Evolutionary conservation across 129 eudicot genomes (phyloP).

Genomic region (Tagetes erecta): DNA sequence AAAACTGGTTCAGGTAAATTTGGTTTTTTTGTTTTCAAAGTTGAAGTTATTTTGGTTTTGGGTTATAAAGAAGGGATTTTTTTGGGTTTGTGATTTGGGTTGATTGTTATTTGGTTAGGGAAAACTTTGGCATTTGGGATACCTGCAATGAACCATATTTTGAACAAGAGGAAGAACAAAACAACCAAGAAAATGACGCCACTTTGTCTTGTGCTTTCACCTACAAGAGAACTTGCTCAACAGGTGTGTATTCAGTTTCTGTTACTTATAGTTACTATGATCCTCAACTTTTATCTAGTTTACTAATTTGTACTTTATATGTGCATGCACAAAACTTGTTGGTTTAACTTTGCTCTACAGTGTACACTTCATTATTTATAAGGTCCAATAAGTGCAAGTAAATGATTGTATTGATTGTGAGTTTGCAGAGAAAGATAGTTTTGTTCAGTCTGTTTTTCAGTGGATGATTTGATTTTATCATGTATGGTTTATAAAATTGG

Average conservation of each 20-base stretch:
- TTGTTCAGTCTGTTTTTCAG: neutral
- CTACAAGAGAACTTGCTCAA: conserved; percentile 98
- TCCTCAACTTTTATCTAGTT: neutral
- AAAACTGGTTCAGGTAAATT: conserved; percentile 89
- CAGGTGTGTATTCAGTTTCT: conserved; percentile 57
- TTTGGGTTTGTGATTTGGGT: neutral
- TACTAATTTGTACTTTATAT: neutral
- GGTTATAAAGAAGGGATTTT: neutral
- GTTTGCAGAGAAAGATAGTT: conserved; percentile 1
- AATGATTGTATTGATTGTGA: neutral
- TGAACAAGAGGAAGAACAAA: conserved; percentile 57
- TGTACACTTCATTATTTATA: neutral
- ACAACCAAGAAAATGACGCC: conserved; percentile 61
- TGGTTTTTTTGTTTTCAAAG: neutral
- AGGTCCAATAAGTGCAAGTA: neutral
- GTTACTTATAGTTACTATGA: neutral
- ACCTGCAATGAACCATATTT: conserved; percentile 85
- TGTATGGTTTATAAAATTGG: neutral
- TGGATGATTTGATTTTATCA: neutral
- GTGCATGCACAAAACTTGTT: neutral
- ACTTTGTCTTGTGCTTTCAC: conserved; percentile 84
- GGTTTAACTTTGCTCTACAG: neutral
- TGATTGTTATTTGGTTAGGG: conserved; percentile 47
- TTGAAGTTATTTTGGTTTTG: conserved; percentile 5
- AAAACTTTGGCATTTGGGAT: conserved; percentile 93